These are phyloP conservation scores for Leccinum variicolor DNA, from an alignment of 768 basidiomycete genomes.

Conservation along the genomic window DNA sequence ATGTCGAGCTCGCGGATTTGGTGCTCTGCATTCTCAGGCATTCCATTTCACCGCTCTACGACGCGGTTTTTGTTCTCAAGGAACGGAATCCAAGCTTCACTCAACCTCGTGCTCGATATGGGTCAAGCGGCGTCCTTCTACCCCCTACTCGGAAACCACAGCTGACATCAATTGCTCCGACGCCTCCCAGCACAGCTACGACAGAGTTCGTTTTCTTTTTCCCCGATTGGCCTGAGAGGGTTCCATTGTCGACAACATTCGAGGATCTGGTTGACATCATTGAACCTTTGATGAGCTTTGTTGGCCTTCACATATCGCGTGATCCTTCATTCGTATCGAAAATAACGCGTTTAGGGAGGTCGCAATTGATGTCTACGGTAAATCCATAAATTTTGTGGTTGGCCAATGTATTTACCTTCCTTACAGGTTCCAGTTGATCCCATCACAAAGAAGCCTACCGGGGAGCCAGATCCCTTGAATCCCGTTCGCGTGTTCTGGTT, in stretches of 20 bases:
- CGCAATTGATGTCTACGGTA: slow-evolving; percentile 57
- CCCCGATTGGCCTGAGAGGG: slow-evolving; percentile 71
- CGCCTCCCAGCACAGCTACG: slow-evolving; percentile 71
- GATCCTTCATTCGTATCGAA: slow-evolving; percentile 77
- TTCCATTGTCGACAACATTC: slow-evolving; percentile 60
- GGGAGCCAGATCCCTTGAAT: slow-evolving; percentile 51
- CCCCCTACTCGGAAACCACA: slow-evolving; percentile 57
- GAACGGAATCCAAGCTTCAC: slow-evolving; percentile 61
- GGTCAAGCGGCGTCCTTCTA: slow-evolving; percentile 49
- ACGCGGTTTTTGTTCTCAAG: slow-evolving; percentile 45
- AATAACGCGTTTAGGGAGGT: slow-evolving; percentile 73
- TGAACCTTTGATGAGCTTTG: slow-evolving; percentile 75
- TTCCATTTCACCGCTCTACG: slow-evolving; percentile 69
- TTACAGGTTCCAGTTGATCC: slow-evolving; percentile 50
- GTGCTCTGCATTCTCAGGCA: slow-evolving; percentile 71
- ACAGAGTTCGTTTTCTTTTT: slow-evolving; percentile 91
- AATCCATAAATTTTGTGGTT: slow-evolving; percentile 7
- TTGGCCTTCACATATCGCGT: slow-evolving; percentile 79
- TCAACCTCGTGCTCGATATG: slow-evolving; percentile 62
- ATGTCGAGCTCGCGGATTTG: slow-evolving; percentile 83
- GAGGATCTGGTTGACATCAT: slow-evolving; percentile 75
- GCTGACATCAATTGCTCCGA: slow-evolving; percentile 76
- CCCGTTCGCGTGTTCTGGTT: slow-evolving; percentile 83
- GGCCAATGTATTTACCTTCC: slow-evolving; percentile 4
- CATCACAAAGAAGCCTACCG: slow-evolving; percentile 56